A percentile compares a stretch with the other conserved stretches of the same genome.
These are phyloP conservation scores for Samsoniella hepiali DNA, from an alignment of 2,329 filamentous ascomycete species.

Conservation along the genomic window DNA sequence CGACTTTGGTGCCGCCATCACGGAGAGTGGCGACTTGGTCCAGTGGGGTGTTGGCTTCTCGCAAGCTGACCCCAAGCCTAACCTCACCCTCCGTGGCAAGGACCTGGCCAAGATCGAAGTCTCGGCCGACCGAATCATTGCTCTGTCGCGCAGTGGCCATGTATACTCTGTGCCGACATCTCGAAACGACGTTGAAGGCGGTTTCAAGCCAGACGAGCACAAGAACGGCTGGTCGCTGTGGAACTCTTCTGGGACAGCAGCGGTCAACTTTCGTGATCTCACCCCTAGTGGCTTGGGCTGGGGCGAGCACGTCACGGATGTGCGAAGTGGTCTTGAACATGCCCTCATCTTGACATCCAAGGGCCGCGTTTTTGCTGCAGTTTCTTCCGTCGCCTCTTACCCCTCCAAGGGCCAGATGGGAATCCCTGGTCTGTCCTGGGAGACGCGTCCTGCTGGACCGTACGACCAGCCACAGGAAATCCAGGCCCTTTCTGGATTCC, in stretches of 20 bases:
- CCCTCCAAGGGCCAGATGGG: slow-evolving; percentile 85
- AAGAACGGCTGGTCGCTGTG: slow-evolving; percentile 69
- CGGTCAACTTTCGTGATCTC: slow-evolving; percentile 69
- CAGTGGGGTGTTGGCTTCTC: slow-evolving; percentile 87
- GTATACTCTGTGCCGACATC: slow-evolving; percentile 85
- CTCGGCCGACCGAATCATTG: slow-evolving; percentile 80
- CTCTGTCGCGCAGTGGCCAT: slow-evolving; percentile 67
- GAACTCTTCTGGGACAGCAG: slow-evolving; percentile 36
- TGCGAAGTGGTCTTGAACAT: slow-evolving; percentile 80
- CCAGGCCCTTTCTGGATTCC: slow-evolving; percentile 63
- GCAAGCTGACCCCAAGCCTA: slow-evolving; percentile 59
- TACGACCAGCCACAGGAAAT: slow-evolving; percentile 85
- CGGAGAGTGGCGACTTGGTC: slow-evolving; percentile 80
- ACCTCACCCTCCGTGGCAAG: slow-evolving; percentile 74
- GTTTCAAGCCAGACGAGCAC: slow-evolving; percentile 59
- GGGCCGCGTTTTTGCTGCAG: slow-evolving; percentile 86
- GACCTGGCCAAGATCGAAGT: slow-evolving; percentile 72
- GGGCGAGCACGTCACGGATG: slow-evolving; percentile 69
- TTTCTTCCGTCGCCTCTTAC: slow-evolving; percentile 72
- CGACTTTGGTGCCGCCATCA: slow-evolving; percentile 80
- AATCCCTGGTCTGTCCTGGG: slow-evolving; percentile 77
- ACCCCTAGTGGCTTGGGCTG: slow-evolving; percentile 61
- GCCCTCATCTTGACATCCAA: slow-evolving; percentile 78
- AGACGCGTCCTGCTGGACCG: slow-evolving; percentile 68
- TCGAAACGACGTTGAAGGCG: slow-evolving; percentile 64